Evolutionary conservation across 768 basidiomycete genomes (phyloP), one percentile per base, ranked within the genome.

Genomic region (Amanita muscaria): DNA sequence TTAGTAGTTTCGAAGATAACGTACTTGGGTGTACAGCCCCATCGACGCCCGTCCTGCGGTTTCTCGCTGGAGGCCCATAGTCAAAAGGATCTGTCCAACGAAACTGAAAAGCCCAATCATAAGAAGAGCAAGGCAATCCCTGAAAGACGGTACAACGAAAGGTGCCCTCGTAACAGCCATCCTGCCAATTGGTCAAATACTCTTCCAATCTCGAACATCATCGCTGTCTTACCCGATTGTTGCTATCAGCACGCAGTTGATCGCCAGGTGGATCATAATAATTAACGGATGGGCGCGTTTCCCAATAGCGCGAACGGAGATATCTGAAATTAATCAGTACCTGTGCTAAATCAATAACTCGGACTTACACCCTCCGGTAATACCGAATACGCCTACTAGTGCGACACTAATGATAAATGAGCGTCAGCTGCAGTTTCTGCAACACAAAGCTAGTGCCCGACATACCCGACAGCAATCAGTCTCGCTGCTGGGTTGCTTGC

Each of bases 241-340:
- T 1, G 68, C 63, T 16, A 63, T 60, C n/a, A 69, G 43, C 1
- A 79, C 69, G 42, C 76, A 80, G 49, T 74, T 67, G 6, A 69
- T 57, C 2, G 82, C 77, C 57, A 83, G 88, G 44, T 76, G 87
- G 0, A 70, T 62, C 52, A 90, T 69, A 1, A 75, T 68, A 56
- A 92, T 88, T 44, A 89, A 59, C 1, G 88, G 69, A 52, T 85
- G 83, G 1, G 88, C 88, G 3, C 81, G 72, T 46, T 73, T 79
- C 1, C 89, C 88, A 27, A 91, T 85, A 0, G 75, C 74, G 7
- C 87, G 76, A 16, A 73, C 60, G 1, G 63, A 54, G 1, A 63
- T 69, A 52, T 65, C 70, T 72, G 21, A 3, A 18, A 40, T 15
- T 11, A 10, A 30, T 21, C 14, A 19, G 12, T n/a, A 18, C 10